Evolutionary conservation across 2,329 filamentous ascomycete species (phyloP).

Genomic region (Aspergillus glaucus): DNA sequence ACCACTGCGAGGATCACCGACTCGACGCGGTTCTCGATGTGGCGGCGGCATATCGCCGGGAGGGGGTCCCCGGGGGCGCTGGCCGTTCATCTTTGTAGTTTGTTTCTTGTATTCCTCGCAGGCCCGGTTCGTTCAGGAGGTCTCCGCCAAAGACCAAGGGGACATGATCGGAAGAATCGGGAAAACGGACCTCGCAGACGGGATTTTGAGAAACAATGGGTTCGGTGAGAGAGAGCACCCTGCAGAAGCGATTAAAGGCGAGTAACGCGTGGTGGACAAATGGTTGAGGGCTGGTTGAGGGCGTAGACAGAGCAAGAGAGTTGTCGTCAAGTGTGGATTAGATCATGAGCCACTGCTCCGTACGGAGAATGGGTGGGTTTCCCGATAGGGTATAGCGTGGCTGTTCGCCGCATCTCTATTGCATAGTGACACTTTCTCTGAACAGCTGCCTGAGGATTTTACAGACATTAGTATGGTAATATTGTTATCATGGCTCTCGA

Average conservation of each 20-base stretch:
- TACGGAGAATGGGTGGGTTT: background rate
- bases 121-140: slow-evolving; percentile 20
- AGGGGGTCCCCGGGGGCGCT: slow-evolving; percentile 30
- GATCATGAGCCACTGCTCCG: background rate
- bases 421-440: background rate
- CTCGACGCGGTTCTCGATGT: slow-evolving; percentile 26
- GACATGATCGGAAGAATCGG: slow-evolving; percentile 25
- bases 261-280: too few relatives aligned
- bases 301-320: too few relatives aligned
- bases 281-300: too few relatives aligned
- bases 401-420: background rate
- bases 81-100: slow-evolving; percentile 29
- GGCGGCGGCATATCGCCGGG: slow-evolving; percentile 22
- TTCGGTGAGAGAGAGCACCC: too few relatives aligned
- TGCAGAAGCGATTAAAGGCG: too few relatives aligned
- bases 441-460: background rate
- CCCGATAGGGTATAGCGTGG: background rate
- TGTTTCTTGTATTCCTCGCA: slow-evolving; percentile 6
- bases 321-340: background rate
- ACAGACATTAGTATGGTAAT: too few relatives aligned
- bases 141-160: slow-evolving; percentile 19
- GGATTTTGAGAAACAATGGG: background rate
- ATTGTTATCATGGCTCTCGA: too few relatives aligned
- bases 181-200: slow-evolving; percentile 5
- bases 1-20: slow-evolving; percentile 29